Evolutionary conservation across 2,329 filamentous ascomycete genomes (phyloP).

Genomic region (Verticillium dahliae): DNA sequence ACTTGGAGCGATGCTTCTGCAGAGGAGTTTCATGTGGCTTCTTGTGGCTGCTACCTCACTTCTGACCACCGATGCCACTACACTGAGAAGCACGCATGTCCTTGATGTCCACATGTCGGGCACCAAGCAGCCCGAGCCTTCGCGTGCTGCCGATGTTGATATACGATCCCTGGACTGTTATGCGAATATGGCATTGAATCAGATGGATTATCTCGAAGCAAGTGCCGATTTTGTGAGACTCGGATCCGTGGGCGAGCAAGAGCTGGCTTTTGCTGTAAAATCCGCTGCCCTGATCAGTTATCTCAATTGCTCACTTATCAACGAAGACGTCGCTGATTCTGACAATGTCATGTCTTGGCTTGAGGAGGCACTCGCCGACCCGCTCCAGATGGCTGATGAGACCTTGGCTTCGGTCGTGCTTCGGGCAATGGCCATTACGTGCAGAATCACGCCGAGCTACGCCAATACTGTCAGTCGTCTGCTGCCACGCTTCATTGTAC

Average conservation of each 20-base stretch:
- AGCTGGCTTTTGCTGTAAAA: slow-evolving; percentile 79
- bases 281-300: slow-evolving; percentile 75
- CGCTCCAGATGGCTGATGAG: slow-evolving; percentile 74
- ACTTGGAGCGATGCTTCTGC: slow-evolving; percentile 83
- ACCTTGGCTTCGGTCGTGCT: slow-evolving; percentile 72
- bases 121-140: slow-evolving; percentile 34
- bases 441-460: slow-evolving; percentile 64
- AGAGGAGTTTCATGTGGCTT: slow-evolving; percentile 81
- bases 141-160: slow-evolving; percentile 41
- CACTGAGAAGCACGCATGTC: slow-evolving; percentile 56
- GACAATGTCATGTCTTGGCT: slow-evolving; percentile 80
- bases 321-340: slow-evolving; percentile 72
- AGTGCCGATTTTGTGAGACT: slow-evolving; percentile 85
- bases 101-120: slow-evolving; percentile 67
- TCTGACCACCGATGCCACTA: slow-evolving; percentile 56
- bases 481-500: slow-evolving; percentile 81
- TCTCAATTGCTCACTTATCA: slow-evolving; percentile 76
- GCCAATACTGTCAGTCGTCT: slow-evolving; percentile 72
- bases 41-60: slow-evolving; percentile 73
- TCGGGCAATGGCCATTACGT: slow-evolving; percentile 75
- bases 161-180: slow-evolving; percentile 55
- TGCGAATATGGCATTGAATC: slow-evolving; percentile 67
- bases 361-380: slow-evolving; percentile 72
- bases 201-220: slow-evolving; percentile 81
- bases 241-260: slow-evolving; percentile 80